A percentile compares a stretch with the other conserved stretches of the same genome.
Evolutionary conservation across 2,329 filamentous ascomycete species (phyloP).

Genomic region (Beauveria australis): DNA sequence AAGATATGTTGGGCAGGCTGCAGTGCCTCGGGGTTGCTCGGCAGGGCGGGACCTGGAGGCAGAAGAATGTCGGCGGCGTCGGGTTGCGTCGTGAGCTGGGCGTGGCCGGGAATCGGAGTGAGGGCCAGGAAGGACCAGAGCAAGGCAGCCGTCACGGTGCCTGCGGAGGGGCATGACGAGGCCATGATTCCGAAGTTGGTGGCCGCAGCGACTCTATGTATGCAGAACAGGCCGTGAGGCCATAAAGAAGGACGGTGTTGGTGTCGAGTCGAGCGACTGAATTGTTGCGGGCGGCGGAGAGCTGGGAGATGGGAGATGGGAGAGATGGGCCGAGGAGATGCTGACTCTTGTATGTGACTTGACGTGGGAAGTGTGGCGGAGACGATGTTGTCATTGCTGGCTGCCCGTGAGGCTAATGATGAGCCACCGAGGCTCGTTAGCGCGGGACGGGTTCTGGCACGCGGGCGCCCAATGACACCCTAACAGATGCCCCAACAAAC

Average conservation of each 20-base stretch:
- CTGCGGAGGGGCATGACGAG: conserved; percentile 45
- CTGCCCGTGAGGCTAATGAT: not conserved
- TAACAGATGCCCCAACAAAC: too few relatives aligned
- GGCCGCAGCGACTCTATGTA: not conserved
- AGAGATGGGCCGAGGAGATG: conserved; percentile 1
- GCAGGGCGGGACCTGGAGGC: conserved; percentile 30
- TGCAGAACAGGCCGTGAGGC: not conserved
- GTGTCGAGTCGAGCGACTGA: not conserved
- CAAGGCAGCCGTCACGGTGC: conserved; percentile 54
- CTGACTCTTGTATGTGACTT: not conserved
- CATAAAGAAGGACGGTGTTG: not conserved
- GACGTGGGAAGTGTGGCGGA: not conserved
- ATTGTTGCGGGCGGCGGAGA: conserved; percentile 5
- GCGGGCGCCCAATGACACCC: not conserved
- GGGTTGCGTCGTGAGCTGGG: conserved; percentile 18
- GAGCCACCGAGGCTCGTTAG: not conserved
- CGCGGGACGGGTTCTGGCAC: not conserved
- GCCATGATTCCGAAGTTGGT: not conserved
- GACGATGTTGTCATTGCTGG: conserved; percentile 16
- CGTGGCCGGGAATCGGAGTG: conserved; percentile 30
- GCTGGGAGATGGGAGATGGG: not conserved
- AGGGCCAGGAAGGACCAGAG: conserved; percentile 61
- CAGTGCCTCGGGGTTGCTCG: conserved; percentile 35
- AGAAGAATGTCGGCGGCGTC: conserved; percentile 33
- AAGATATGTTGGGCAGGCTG: conserved; percentile 49